Evolutionary conservation across 2,329 filamentous ascomycete species (phyloP).

Genomic region (Beauveria sp.): DNA sequence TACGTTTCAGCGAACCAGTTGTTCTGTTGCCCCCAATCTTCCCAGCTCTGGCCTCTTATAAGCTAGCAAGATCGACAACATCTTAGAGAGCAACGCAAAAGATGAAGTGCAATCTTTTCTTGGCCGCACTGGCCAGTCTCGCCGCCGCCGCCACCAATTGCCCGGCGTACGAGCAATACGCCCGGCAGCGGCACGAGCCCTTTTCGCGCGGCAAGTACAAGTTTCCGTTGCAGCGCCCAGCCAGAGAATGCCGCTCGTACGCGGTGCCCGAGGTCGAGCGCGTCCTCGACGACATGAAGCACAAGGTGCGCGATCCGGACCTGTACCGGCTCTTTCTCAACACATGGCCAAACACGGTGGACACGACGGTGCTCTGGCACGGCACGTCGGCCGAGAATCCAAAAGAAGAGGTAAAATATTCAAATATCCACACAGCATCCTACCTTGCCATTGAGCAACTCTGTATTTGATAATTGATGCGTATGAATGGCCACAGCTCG

Average conservation of each 20-base stretch:
- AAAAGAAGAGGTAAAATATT: slow-evolving; percentile 44
- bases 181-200: slow-evolving; percentile 49
- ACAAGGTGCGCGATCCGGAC: slow-evolving; percentile 67
- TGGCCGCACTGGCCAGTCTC: slow-evolving; percentile 4
- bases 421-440: background rate
- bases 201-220: slow-evolving; percentile 68
- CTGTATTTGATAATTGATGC: no score
- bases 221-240: slow-evolving; percentile 75
- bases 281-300: slow-evolving; percentile 62
- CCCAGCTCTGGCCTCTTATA: background rate
- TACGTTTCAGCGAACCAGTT: background rate
- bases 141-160: slow-evolving; percentile 22
- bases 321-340: slow-evolving; percentile 65
- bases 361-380: slow-evolving; percentile 64
- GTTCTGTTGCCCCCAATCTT: background rate
- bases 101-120: slow-evolving; percentile 4
- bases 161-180: slow-evolving; percentile 29
- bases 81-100: background rate
- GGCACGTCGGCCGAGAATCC: slow-evolving; percentile 49
- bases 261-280: slow-evolving; percentile 68
- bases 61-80: no score
- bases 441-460: slow-evolving; percentile 17
- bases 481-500: slow-evolving; percentile 35
- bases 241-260: slow-evolving; percentile 71
- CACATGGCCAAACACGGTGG: slow-evolving; percentile 66